These are phyloP conservation scores for Hirsutella thompsonii DNA, from an alignment of 2,329 filamentous ascomycete genomes.

Conservation along the genomic window DNA sequence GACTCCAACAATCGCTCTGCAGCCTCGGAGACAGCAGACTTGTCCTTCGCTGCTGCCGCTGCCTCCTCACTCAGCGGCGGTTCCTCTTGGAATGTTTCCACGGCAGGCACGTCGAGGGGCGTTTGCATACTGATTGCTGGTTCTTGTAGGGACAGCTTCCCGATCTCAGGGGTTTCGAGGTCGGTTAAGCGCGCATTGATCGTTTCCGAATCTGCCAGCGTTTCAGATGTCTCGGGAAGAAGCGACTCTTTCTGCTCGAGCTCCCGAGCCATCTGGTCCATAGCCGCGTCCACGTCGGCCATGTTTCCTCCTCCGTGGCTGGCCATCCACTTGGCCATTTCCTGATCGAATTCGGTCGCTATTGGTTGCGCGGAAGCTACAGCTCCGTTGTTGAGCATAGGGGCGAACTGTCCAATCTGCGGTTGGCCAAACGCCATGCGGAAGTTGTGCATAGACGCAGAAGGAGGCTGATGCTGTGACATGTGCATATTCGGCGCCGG, in stretches of 20 bases:
- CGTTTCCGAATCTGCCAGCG: background rate
- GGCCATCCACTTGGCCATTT: conserved; percentile 29
- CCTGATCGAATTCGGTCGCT: conserved; percentile 24
- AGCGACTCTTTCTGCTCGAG: conserved; percentile 22
- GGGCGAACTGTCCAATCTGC: conserved; percentile 7
- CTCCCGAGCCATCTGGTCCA: conserved; percentile 29
- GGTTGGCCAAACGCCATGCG: conserved; percentile 18
- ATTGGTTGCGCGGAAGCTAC: conserved; percentile 11
- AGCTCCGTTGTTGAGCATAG: background rate
- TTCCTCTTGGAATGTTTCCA: background rate
- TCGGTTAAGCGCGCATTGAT: conserved; percentile 10
- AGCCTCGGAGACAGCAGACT: conserved; percentile 27
- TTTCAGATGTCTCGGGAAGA: conserved; percentile 9
- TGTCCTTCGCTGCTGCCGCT: conserved; percentile 8
- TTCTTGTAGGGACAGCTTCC: conserved; percentile 17
- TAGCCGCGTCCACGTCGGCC: conserved; percentile 26
- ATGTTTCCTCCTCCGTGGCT: conserved; percentile 19
- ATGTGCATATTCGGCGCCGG: conserved; percentile 12
- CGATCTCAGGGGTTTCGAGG: conserved; percentile 18
- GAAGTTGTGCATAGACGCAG: conserved; percentile 12
- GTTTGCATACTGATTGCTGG: background rate
- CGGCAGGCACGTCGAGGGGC: background rate
- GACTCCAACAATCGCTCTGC: conserved; percentile 28
- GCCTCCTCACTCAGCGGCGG: background rate
- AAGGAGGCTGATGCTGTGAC: conserved; percentile 6